Evolutionary conservation across 345 rosid species (phyloP).

Genomic region (Acer campestre): DNA sequence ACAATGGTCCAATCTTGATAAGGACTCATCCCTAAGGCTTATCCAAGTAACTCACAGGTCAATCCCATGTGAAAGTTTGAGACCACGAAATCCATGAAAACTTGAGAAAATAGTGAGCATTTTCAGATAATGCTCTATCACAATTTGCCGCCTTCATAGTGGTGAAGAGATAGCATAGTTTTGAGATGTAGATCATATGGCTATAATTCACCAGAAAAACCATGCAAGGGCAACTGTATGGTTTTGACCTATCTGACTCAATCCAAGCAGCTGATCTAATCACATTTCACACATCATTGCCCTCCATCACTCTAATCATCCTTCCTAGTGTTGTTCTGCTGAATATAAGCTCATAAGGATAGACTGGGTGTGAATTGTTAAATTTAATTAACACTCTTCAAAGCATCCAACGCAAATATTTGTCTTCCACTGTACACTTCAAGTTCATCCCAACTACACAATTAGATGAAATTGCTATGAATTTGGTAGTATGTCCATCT

Average conservation of each 20-base stretch:
- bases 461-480: not conserved
- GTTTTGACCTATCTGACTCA: not conserved
- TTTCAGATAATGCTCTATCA: conserved; percentile 4
- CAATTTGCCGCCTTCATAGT: not conserved
- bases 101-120: not conserved
- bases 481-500: not conserved
- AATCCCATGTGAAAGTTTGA: not conserved
- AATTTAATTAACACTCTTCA: not conserved
- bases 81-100: conserved; percentile 2
- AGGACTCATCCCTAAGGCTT: conserved; percentile 1
- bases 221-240: not conserved
- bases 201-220: not conserved
- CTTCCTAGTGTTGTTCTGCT: not conserved
- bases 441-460: not conserved
- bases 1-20: not conserved
- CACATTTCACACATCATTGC: not conserved
- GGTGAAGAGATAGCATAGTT: not conserved
- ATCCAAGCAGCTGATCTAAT: not conserved
- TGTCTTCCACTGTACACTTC: not conserved
- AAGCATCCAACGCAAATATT: not conserved
- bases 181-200: not conserved
- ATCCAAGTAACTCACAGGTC: not conserved
- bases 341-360: not conserved
- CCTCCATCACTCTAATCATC: not conserved
- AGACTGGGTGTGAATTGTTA: not conserved